Percentiles rank a stretch among this genome's conserved stretches.
Conservation (phyloP, 306 rosid genomes). For the Erythrophleum fordii region DNA sequence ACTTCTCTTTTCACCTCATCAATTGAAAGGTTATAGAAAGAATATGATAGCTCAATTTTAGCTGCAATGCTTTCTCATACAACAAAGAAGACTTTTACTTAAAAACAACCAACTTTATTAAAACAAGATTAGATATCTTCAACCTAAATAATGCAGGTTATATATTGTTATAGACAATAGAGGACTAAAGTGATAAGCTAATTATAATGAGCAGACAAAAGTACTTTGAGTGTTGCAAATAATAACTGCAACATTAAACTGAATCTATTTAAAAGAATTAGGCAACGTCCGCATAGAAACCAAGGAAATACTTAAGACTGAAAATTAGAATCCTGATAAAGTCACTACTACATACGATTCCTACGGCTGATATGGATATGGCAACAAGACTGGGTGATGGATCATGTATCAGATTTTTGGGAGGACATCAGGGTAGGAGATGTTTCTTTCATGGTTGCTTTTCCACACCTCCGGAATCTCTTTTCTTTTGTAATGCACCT, state of each 20-base stretch:
- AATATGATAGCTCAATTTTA: conserved; percentile 82
- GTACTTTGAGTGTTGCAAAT: conserved; percentile 3
- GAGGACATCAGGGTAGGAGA: not conserved
- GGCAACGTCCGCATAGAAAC: conserved; percentile 10
- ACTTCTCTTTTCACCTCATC: conserved; percentile 93
- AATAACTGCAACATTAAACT: conserved; percentile 20
- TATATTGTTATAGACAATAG: not conserved
- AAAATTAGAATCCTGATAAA: not conserved
- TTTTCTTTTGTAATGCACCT: not conserved
- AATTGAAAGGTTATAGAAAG: conserved; percentile 73
- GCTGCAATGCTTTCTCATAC: conserved; percentile 87
- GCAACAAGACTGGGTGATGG: conserved; percentile 11
- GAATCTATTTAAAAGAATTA: conserved; percentile 12
- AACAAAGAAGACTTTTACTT: conserved; percentile 93
- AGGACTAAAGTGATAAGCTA: conserved; percentile 22
- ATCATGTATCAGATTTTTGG: not conserved
- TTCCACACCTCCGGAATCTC: not conserved
- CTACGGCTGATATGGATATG: conserved; percentile 20
- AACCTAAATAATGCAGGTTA: not conserved
- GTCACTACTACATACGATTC: conserved; percentile 13
- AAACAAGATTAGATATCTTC: conserved; percentile 23
- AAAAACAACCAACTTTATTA: conserved; percentile 17
- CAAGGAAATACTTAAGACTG: not conserved
- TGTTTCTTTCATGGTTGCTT: not conserved
- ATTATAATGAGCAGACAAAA: conserved; percentile 21